A percentile compares a stretch with the other conserved stretches of the same genome.
phyloP scores from a whole-genome alignment of 1,139 yeast species.

The Diutina mesorugosa region DNA sequence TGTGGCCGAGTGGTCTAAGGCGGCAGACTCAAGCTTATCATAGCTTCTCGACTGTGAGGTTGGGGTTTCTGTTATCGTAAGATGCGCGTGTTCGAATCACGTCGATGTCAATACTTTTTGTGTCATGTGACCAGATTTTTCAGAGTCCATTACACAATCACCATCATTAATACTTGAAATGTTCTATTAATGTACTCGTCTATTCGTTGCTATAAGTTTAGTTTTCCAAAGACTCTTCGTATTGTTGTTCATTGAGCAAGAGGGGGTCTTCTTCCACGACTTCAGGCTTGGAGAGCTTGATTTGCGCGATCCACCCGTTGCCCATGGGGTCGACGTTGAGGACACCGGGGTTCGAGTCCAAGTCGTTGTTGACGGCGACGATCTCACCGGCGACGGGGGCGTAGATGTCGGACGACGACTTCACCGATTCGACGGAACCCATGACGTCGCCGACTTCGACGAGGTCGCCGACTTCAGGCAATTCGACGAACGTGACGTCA shows the following conservation, averaged over 20 bases:
- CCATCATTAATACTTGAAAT: too few relatives aligned
- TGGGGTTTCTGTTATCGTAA: too few relatives aligned
- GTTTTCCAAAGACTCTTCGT: constrained; percentile 49
- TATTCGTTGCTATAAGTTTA: constrained; percentile 10
- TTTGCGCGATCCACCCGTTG: constrained; percentile 83
- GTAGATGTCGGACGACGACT: constrained; percentile 88
- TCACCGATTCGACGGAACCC: constrained; percentile 92
- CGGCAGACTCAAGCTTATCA: too few relatives aligned
- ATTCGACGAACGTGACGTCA: constrained; percentile 88
- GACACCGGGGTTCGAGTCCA: constrained; percentile 62
- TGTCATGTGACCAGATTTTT: too few relatives aligned
- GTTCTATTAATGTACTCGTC: background rate
- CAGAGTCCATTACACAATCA: too few relatives aligned
- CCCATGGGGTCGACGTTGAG: constrained; percentile 88
- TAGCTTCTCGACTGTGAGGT: too few relatives aligned
- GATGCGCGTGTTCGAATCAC: too few relatives aligned
- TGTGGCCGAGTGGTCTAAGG: too few relatives aligned
- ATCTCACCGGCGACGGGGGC: constrained; percentile 77
- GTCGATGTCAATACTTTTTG: too few relatives aligned
- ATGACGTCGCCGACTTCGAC: constrained; percentile 69
- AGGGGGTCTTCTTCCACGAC: constrained; percentile 16
- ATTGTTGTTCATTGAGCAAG: constrained; percentile 39
- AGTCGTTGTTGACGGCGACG: constrained; percentile 51
- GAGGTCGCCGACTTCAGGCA: constrained; percentile 63
- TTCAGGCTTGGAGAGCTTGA: constrained; percentile 35